Evolutionary conservation across 139 green algal species (phyloP).

Genomic region (Coelastrella sp.): DNA sequence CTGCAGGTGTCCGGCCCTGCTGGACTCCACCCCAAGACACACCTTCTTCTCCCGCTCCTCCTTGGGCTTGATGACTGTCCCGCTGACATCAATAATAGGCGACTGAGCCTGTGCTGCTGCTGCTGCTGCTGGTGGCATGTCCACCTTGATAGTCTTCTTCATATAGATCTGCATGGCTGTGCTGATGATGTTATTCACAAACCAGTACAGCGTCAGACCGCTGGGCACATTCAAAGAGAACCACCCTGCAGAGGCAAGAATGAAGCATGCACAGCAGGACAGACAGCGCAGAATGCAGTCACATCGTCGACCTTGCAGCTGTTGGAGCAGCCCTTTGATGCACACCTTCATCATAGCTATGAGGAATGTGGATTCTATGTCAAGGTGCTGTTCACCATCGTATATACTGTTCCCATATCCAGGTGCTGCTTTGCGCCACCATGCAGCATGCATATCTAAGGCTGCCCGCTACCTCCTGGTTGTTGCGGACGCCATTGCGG

Average conservation of each 20-base stretch:
- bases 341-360: too few relatives aligned
- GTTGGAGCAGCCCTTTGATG: too few relatives aligned
- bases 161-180: conserved; percentile 87
- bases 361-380: too few relatives aligned
- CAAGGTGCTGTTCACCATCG: not conserved
- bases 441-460: not conserved
- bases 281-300: not conserved
- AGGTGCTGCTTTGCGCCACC: not conserved
- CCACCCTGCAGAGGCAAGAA: conserved; percentile 76
- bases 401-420: not conserved
- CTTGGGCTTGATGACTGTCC: conserved; percentile 62
- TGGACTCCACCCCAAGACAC: not conserved
- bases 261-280: not conserved
- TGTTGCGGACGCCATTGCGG: not conserved
- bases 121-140: conserved; percentile 5
- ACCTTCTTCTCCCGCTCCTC: conserved; percentile 64
- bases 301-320: not conserved
- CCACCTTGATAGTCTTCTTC: conserved; percentile 62
- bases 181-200: conserved; percentile 96
- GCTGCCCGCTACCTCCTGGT: not conserved
- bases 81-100: conserved; percentile 43
- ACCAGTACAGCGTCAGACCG: conserved; percentile 99
- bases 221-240: conserved; percentile 98
- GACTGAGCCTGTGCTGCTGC: not conserved
- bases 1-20: too few relatives aligned